Evolutionary conservation across 2,329 filamentous ascomycete genomes (phyloP).

Genomic region (Simplicillium aogashimaense): DNA sequence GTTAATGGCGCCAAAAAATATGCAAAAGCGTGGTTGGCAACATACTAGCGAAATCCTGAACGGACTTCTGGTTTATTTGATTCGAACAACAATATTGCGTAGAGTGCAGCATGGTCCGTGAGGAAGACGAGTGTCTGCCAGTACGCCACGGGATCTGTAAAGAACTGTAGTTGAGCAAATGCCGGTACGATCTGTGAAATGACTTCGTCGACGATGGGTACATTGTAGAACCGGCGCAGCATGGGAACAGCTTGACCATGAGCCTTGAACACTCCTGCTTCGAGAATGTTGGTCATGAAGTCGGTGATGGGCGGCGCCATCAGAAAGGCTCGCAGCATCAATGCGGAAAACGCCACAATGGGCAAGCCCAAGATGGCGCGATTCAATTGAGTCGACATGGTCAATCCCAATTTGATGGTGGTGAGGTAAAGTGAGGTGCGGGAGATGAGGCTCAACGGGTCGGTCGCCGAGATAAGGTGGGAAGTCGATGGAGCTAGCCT

Average conservation of each 20-base stretch:
- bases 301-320: slow-evolving; percentile 12
- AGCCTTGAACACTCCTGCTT: slow-evolving; percentile 4
- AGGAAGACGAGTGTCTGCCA: slow-evolving; percentile 18
- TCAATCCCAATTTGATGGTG: no score
- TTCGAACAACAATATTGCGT: slow-evolving; percentile 15
- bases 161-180: slow-evolving; percentile 15
- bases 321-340: slow-evolving; percentile 12
- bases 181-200: slow-evolving; percentile 10
- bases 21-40: no score
- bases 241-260: slow-evolving; percentile 7
- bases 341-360: slow-evolving; percentile 9
- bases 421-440: no score
- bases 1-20: no score
- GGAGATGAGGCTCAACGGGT: no score
- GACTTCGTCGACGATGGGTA: slow-evolving; percentile 11
- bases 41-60: no score
- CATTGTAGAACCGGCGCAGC: slow-evolving; percentile 10
- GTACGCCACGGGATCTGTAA: slow-evolving; percentile 10
- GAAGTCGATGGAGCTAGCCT: no score
- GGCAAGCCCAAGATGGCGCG: slow-evolving; percentile 12
- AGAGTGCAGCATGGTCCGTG: slow-evolving; percentile 16
- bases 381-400: neutral
- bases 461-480: no score
- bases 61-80: slow-evolving; percentile 6
- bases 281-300: slow-evolving; percentile 4